Conservation (phyloP, 306 rosid genomes). For the Acacia crassicarpa region DNA sequence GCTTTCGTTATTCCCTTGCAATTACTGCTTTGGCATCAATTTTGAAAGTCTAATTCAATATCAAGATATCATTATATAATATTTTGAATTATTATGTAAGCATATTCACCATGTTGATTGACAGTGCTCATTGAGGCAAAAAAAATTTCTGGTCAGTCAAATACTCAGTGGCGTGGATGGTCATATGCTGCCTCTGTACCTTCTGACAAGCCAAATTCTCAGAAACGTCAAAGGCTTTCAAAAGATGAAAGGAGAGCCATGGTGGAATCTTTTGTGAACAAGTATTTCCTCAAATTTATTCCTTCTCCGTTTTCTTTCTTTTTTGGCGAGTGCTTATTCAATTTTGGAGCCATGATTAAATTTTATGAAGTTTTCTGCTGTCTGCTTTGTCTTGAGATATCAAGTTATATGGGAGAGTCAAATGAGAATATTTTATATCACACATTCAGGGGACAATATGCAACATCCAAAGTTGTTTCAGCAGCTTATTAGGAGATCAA, state of each 20-base stretch:
- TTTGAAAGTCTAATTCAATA: slow-evolving; percentile 8
- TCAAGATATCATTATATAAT: background rate
- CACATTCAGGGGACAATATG: background rate
- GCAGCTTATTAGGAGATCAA: background rate
- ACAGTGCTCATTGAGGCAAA: slow-evolving; percentile 36
- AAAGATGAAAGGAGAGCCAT: slow-evolving; percentile 50
- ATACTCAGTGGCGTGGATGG: slow-evolving; percentile 40
- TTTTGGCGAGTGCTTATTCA: background rate
- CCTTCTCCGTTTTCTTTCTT: slow-evolving; percentile 7
- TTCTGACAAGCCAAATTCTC: slow-evolving; percentile 34
- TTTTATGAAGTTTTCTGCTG: slow-evolving; percentile 13
- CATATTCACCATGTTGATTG: slow-evolving; percentile 19
- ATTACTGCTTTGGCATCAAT: slow-evolving; percentile 1
- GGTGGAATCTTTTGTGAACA: slow-evolving; percentile 61
- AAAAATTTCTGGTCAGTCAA: slow-evolving; percentile 21
- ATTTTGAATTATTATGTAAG: slow-evolving; percentile 17
- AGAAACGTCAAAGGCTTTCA: slow-evolving; percentile 35
- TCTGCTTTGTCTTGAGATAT: background rate
- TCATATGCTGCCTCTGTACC: slow-evolving; percentile 48
- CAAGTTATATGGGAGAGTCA: background rate
- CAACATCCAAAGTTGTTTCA: background rate
- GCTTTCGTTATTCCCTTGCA: slow-evolving; percentile 3
- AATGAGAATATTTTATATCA: background rate
- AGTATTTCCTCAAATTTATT: slow-evolving; percentile 37
- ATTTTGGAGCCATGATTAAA: background rate